These are phyloP conservation scores for Bolboschoenoplectus hybrid DNA, from an alignment of 202 grass and related monocot species.

Conservation along the genomic window DNA sequence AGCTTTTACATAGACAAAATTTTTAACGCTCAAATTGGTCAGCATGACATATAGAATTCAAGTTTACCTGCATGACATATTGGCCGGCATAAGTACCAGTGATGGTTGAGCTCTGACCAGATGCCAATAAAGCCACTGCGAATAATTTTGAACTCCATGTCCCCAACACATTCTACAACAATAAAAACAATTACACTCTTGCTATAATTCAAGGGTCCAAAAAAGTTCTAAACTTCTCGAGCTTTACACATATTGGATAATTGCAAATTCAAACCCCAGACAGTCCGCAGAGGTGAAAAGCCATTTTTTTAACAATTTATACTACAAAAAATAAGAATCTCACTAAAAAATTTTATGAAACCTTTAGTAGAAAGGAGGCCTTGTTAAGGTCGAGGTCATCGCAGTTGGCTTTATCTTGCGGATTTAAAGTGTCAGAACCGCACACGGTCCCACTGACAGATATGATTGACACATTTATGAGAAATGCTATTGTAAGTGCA, in stretches of 20 bases:
- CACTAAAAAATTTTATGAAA: constrained; percentile 33
- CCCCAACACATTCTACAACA: constrained; percentile 84
- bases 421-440: constrained; percentile 65
- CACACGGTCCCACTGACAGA: constrained; percentile 90
- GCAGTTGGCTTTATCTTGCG: constrained; percentile 77
- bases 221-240: not conserved
- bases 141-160: constrained; percentile 96
- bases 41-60: not conserved
- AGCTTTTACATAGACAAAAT: not conserved
- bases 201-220: not conserved
- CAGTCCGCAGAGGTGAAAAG: not conserved
- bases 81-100: constrained; percentile 97
- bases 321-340: not conserved
- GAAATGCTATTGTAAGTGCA: constrained; percentile 87
- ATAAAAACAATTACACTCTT: constrained; percentile 9
- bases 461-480: constrained; percentile 96
- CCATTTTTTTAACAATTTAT: constrained; percentile 3
- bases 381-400: constrained; percentile 92
- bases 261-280: not conserved
- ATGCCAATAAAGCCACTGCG: constrained; percentile 90
- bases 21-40: not conserved
- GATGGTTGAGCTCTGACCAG: constrained; percentile 97
- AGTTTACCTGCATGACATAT: constrained; percentile 92
- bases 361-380: constrained; percentile 94
- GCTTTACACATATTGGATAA: not conserved